phyloP scores from a whole-genome alignment of 495 filamentous ascomycete genomes.

The Aspergillus haitiensis region DNA sequence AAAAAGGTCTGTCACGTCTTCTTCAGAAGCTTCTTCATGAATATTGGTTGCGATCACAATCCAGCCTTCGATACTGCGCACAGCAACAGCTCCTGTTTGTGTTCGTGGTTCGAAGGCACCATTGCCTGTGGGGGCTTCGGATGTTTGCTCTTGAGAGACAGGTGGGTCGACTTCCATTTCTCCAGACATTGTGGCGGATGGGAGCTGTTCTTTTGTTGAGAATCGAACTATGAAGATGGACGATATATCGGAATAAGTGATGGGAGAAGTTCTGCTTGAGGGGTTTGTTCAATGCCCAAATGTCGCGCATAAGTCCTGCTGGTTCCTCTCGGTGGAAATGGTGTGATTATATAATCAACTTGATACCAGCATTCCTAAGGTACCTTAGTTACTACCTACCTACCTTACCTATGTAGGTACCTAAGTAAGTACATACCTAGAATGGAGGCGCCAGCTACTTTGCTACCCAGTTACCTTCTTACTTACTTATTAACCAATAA shows the following conservation, averaged over 20 bases:
- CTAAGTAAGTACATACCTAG: no score
- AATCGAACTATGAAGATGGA: not conserved
- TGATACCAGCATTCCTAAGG: no score
- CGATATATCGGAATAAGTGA: not conserved
- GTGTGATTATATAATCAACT: no score
- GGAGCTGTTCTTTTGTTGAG: not conserved
- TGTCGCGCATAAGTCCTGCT: no score
- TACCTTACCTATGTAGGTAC: no score
- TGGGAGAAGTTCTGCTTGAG: not conserved
- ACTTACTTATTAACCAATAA: no score
- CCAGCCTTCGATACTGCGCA: conserved; percentile 98
- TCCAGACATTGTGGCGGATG: conserved; percentile 54
- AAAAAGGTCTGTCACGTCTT: conserved; percentile 92
- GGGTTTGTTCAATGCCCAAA: not conserved
- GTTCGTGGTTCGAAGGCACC: conserved; percentile 69
- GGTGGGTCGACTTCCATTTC: conserved; percentile 82
- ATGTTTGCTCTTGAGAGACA: conserved; percentile 45
- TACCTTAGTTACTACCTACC: no score
- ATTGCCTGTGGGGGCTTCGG: conserved; percentile 51
- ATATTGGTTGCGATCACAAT: conserved; percentile 96
- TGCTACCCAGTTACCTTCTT: no score
- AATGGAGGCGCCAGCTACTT: no score
- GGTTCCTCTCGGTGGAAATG: no score
- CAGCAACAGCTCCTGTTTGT: conserved; percentile 77
- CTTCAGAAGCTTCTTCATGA: conserved; percentile 96